These are phyloP conservation scores for Stylonectria norvegica DNA, from an alignment of 2,329 filamentous ascomycete genomes.

Conservation along the genomic window DNA sequence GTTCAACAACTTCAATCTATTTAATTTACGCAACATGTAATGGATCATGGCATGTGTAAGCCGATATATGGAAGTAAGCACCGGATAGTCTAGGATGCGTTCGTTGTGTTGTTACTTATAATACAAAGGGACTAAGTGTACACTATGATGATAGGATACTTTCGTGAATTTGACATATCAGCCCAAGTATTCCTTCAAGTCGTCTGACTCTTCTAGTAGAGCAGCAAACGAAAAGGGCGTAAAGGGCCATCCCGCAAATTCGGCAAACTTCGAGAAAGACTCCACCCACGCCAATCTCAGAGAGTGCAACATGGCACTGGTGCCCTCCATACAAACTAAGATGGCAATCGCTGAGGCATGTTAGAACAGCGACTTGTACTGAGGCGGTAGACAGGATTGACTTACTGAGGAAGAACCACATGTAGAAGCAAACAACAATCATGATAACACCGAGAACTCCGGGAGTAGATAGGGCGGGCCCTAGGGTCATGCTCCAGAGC, in stretches of 20 bases:
- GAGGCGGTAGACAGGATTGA: background rate
- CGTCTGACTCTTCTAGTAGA: constrained; percentile 77
- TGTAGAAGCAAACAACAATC: constrained; percentile 76
- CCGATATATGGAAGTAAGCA: too few relatives aligned
- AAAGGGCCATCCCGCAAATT: constrained; percentile 85
- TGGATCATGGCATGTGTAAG: too few relatives aligned
- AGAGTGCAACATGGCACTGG: constrained; percentile 91
- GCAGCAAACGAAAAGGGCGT: constrained; percentile 84
- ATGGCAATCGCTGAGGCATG: constrained; percentile 47
- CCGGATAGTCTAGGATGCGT: constrained; percentile 19
- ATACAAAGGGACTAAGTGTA: constrained; percentile 33
- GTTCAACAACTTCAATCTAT: too few relatives aligned
- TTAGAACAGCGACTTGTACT: constrained; percentile 23
- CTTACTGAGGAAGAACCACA: constrained; percentile 82
- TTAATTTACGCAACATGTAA: too few relatives aligned
- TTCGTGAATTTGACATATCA: constrained; percentile 28
- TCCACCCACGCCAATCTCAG: constrained; percentile 94
- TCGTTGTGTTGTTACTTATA: constrained; percentile 29
- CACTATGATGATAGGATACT: too few relatives aligned
- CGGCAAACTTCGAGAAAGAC: constrained; percentile 96
- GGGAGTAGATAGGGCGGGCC: constrained; percentile 64
- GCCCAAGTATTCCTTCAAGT: constrained; percentile 54
- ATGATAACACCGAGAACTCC: constrained; percentile 71
- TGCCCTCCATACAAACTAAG: constrained; percentile 92
- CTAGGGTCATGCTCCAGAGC: constrained; percentile 94